Base-by-base conservation (phyloP, 2,329 filamentous ascomycete species). In the Sarocladiaceae sp. region DNA sequence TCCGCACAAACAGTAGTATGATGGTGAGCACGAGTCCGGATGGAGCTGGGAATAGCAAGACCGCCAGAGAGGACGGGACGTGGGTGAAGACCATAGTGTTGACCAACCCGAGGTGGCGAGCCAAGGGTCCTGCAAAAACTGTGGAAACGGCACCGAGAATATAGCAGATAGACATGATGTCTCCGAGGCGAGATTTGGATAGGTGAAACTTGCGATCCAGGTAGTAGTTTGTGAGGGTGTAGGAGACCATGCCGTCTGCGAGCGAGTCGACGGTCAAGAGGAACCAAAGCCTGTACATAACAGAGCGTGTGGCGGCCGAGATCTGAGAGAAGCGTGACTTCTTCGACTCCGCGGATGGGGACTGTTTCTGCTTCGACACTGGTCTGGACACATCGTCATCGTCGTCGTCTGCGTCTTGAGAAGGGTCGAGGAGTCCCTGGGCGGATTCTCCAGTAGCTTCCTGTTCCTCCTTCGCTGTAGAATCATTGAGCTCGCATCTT, bases 21-120 rank as follows among this genome's bases (percentile, higher is more conserved):
- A 78, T 70, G 0, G 78, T 76, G 33, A 76, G 55, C 31, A 67
- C 67, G 2, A 82, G 62, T 2, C 61, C 64, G 5, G 61, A 62
- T 0, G 80, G 75, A 1, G 74, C 55, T 0, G 80, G 79, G 44
- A 85, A 82, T 4, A 82, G 54, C 3, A 81, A 55, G 1, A 83
- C 76, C 0, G 80, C 76, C 0, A 75, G 65, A 0, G 79, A 82
- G 0, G 78, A 83, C 0, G 82, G 82, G 0, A 83, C 61, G 52
- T 79, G 75, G 0, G 75, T 78, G 48, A 78, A 78, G 2, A 78
- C 75, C 75, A 79, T 84, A 54, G 79, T 82, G 57, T 80, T 82
- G 56, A 82, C 71, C 1, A 82, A 67, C 1, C 79, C 79, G 16
- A 83, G 72, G 50, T 70, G 68, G 12, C 75, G 72, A 1, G 76